These are phyloP conservation scores for Tuber melanosporum DNA, from an alignment of 495 filamentous ascomycete species.

Conservation along the genomic window DNA sequence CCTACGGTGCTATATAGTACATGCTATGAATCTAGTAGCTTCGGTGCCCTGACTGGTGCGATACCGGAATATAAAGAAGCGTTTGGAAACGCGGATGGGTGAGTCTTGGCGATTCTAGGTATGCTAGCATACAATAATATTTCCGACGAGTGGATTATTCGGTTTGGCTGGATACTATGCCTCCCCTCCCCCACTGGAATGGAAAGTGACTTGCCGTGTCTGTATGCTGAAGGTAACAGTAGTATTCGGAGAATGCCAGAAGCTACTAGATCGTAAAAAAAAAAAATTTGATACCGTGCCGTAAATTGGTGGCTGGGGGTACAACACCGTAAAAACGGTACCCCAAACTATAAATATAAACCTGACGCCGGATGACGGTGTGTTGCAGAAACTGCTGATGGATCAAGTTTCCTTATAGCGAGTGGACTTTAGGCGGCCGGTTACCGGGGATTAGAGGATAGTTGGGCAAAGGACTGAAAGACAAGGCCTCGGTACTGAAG, in stretches of 20 bases:
- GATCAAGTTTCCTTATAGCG: not conserved
- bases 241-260: not conserved
- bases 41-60: not conserved
- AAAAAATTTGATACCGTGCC: too few relatives aligned
- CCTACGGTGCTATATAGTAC: not conserved
- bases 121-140: too few relatives aligned
- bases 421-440: not conserved
- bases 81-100: not conserved
- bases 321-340: not conserved
- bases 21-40: not conserved
- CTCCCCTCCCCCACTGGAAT: not conserved
- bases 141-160: not conserved
- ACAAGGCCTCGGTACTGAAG: too few relatives aligned
- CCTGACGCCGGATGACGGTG: not conserved
- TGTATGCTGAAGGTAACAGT: not conserved
- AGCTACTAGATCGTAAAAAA: too few relatives aligned
- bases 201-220: not conserved
- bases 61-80: not conserved
- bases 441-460: too few relatives aligned
- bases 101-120: not conserved
- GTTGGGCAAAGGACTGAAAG: too few relatives aligned
- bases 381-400: not conserved
- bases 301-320: too few relatives aligned
- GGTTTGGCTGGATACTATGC: too few relatives aligned
- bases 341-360: not conserved